phyloP scores from a whole-genome alignment of 2,329 filamentous ascomycete genomes.

The Cyphellophora europaea region DNA sequence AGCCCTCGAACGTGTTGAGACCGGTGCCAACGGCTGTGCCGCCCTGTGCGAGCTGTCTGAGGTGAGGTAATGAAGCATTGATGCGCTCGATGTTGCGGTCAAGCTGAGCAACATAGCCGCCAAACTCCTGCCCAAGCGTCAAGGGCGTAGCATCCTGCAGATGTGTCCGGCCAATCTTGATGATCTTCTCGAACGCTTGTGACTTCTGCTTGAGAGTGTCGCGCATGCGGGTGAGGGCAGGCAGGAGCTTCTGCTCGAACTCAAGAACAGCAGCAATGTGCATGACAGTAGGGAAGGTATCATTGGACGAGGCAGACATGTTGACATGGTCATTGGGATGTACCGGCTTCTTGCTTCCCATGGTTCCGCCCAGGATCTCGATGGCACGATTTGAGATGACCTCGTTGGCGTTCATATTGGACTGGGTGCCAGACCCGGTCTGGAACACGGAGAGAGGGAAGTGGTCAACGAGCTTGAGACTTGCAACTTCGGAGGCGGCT shows the following conservation, averaged over 20 bases:
- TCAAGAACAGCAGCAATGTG: constrained; percentile 96
- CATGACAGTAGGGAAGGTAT: constrained; percentile 99
- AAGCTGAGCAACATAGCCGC: constrained; percentile 90
- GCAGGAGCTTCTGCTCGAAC: constrained; percentile 75
- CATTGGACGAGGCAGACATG: constrained; percentile 97
- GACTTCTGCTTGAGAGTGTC: constrained; percentile 80
- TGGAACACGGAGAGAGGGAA: constrained; percentile 99
- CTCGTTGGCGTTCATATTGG: constrained; percentile 99
- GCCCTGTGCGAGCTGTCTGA: constrained; percentile 83
- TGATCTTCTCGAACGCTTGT: constrained; percentile 82
- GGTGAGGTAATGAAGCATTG: constrained; percentile 69
- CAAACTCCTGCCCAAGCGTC: constrained; percentile 95
- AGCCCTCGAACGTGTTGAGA: constrained; percentile 94
- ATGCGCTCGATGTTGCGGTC: constrained; percentile 84
- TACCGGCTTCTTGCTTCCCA: constrained; percentile 96
- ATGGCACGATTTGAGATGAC: constrained; percentile 99
- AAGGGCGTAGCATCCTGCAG: constrained; percentile 94
- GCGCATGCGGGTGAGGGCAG: constrained; percentile 71
- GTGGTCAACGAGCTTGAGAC: constrained; percentile 88
- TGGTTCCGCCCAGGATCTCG: constrained; percentile 87
- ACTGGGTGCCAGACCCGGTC: constrained; percentile 96
- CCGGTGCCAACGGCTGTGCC: constrained; percentile 95
- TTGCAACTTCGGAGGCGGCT: constrained; percentile 85
- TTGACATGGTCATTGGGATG: constrained; percentile 99
- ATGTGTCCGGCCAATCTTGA: constrained; percentile 98